Evolutionary conservation across 352 stramenopile species (phyloP).

Genomic region (Phytopythium cucurbitacearum): DNA sequence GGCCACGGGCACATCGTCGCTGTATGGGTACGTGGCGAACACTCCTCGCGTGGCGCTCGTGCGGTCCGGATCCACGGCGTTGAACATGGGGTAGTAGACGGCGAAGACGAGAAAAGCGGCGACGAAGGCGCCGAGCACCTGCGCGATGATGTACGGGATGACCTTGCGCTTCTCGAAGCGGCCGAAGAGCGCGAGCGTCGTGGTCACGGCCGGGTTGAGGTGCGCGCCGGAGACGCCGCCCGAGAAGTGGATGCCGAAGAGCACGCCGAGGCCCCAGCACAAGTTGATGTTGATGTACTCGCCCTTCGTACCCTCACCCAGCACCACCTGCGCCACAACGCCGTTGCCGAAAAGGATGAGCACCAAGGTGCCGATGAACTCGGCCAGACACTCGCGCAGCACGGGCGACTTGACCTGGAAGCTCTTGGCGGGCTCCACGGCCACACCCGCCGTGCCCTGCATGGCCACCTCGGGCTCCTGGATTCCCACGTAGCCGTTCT

Average conservation of each 20-base stretch:
- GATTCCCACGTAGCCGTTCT: conserved; percentile 18
- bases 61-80: conserved; percentile 33
- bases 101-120: conserved; percentile 38
- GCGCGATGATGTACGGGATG: conserved; percentile 28
- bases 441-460: background rate
- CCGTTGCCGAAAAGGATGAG: conserved; percentile 58
- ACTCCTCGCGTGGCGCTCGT: conserved; percentile 31
- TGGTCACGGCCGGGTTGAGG: conserved; percentile 54
- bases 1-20: conserved; percentile 25
- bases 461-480: conserved; percentile 8
- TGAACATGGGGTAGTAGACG: conserved; percentile 49
- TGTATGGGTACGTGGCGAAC: conserved; percentile 50
- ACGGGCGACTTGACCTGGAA: conserved; percentile 32
- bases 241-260: conserved; percentile 52
- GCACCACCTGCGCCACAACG: conserved; percentile 51
- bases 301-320: conserved; percentile 38
- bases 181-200: conserved; percentile 43
- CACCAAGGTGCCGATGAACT: conserved; percentile 58
- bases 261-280: conserved; percentile 53
- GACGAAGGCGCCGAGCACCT: conserved; percentile 42
- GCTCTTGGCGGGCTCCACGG: conserved; percentile 9
- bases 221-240: conserved; percentile 47
- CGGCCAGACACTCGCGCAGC: conserved; percentile 56
- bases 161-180: conserved; percentile 44
- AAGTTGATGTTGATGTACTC: conserved; percentile 57